phyloP scores from a whole-genome alignment of 2,329 filamentous ascomycete genomes.

The Trichoderma lentiforme region DNA sequence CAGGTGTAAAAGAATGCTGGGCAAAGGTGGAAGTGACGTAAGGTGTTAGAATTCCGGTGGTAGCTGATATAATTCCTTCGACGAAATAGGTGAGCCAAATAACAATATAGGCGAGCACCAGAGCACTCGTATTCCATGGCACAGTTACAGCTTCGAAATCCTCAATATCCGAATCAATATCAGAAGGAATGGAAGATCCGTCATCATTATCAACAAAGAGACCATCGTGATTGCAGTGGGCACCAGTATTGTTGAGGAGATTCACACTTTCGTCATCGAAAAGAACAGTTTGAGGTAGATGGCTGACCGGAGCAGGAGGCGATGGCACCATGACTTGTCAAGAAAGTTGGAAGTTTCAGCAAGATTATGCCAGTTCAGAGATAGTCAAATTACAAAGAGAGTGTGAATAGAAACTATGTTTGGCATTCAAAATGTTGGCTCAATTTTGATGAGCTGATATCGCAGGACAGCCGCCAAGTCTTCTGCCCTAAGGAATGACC shows the following conservation, averaged over 20 bases:
- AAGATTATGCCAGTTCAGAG: neutral
- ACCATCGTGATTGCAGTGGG: neutral
- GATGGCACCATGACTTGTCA: neutral
- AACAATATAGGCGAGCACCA: constrained; percentile 41
- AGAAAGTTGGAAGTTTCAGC: neutral
- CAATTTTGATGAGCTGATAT: neutral
- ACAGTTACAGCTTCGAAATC: constrained; percentile 43
- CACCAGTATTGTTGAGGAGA: neutral
- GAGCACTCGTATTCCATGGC: constrained; percentile 38
- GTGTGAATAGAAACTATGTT: neutral
- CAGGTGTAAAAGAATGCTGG: constrained; percentile 51
- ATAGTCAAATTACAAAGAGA: neutral
- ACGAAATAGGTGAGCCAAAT: constrained; percentile 43
- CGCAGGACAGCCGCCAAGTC: neutral
- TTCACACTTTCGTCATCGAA: neutral
- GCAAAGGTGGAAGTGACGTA: constrained; percentile 51
- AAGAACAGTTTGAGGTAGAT: neutral
- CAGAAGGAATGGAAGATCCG: neutral
- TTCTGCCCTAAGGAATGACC: neutral
- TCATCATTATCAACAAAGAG: constrained; percentile 20
- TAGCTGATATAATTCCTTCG: constrained; percentile 35
- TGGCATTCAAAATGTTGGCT: neutral
- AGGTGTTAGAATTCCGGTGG: constrained; percentile 40
- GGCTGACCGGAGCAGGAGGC: neutral
- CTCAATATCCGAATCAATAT: constrained; percentile 42